Evolutionary conservation across 306 rosid species (phyloP).

Genomic region (Myrica gale): DNA sequence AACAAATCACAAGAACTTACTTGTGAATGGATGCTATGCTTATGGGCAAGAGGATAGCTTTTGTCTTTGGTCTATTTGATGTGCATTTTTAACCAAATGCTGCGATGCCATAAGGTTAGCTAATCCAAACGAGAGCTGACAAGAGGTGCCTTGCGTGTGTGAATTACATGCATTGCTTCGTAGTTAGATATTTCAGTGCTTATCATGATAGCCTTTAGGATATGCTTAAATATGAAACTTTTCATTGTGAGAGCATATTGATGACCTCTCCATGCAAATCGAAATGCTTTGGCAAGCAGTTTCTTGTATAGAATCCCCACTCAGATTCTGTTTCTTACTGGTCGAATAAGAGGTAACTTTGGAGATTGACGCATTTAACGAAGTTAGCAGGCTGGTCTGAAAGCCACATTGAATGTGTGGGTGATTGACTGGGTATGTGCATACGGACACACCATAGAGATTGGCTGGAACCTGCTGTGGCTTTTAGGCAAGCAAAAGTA

Average conservation of each 20-base stretch:
- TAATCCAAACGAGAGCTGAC: not conserved
- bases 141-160: not conserved
- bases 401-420: not conserved
- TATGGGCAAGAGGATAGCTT: not conserved
- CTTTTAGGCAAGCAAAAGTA: not conserved
- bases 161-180: not conserved
- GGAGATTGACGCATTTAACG: not conserved
- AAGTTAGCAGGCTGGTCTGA: not conserved
- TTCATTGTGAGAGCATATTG: not conserved
- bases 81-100: not conserved
- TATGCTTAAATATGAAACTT: not conserved
- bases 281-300: not conserved
- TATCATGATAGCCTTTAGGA: not conserved
- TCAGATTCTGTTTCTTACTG: not conserved
- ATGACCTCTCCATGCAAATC: not conserved
- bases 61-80: not conserved
- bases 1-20: not conserved
- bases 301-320: not conserved
- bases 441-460: not conserved
- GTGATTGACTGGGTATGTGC: constrained; percentile 7
- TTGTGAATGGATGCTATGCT: not conserved
- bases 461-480: not conserved
- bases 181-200: not conserved
- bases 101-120: not conserved
- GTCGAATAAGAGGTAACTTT: not conserved